Evolutionary conservation across 2,329 filamentous ascomycete genomes (phyloP).

Genomic region (Alternaria sp.): DNA sequence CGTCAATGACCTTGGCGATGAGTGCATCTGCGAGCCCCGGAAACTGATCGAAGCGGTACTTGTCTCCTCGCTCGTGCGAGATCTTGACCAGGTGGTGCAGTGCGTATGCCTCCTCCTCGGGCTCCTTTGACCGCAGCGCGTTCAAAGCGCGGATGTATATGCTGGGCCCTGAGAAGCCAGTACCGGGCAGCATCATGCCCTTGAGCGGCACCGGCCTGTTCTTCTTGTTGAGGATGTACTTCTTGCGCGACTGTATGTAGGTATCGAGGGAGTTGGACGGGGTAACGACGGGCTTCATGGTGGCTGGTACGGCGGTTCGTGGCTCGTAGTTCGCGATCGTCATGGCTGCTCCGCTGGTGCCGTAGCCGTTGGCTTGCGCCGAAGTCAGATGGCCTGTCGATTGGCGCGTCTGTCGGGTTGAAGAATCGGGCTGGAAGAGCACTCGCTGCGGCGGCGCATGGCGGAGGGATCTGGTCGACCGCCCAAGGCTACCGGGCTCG

Average conservation of each 20-base stretch:
- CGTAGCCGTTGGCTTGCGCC: constrained; percentile 53
- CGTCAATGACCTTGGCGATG: constrained; percentile 80
- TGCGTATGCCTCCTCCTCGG: constrained; percentile 87
- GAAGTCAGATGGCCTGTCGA: constrained; percentile 47
- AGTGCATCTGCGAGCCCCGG: constrained; percentile 86
- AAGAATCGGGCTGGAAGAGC: constrained; percentile 82
- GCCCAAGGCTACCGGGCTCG: constrained; percentile 54
- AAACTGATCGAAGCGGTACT: constrained; percentile 94
- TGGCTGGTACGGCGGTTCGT: constrained; percentile 65
- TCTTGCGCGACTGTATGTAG: constrained; percentile 66
- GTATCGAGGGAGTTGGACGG: constrained; percentile 75
- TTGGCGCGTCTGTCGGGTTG: constrained; percentile 69
- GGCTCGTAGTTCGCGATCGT: constrained; percentile 75
- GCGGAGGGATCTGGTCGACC: constrained; percentile 61
- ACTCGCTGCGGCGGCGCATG: constrained; percentile 86
- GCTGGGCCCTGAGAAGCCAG: constrained; percentile 77
- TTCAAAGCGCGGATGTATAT: constrained; percentile 90
- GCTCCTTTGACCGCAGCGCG: constrained; percentile 79
- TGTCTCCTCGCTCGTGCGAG: constrained; percentile 91
- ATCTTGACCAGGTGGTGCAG: constrained; percentile 95
- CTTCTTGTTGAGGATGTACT: constrained; percentile 54
- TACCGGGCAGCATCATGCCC: constrained; percentile 67
- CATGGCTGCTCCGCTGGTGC: constrained; percentile 54
- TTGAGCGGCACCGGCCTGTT: constrained; percentile 48
- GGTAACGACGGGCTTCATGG: constrained; percentile 75